Conservation (phyloP, 306 rosid species). For the Echinosophora koreensis region DNA sequence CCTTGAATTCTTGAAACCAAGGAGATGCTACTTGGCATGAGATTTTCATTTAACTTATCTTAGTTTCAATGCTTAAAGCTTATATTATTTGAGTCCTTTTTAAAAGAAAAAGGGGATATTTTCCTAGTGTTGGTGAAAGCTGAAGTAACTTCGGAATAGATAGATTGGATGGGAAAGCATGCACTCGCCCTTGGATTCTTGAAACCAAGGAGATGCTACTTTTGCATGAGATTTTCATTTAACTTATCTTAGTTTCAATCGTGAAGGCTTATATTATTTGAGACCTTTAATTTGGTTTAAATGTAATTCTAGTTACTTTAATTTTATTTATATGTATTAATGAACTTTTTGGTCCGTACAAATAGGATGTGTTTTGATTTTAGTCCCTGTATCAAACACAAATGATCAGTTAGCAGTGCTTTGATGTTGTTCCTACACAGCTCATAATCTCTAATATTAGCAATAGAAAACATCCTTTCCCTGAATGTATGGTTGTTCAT, state of each 20-base stretch:
- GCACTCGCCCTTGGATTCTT: slow-evolving; percentile 1
- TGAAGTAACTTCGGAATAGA: background rate
- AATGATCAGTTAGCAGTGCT: too few relatives aligned
- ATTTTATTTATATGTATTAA: background rate
- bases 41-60: slow-evolving; percentile 12
- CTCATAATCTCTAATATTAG: too few relatives aligned
- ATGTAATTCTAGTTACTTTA: slow-evolving; percentile 33
- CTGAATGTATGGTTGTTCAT: too few relatives aligned
- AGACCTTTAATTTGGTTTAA: slow-evolving; percentile 14
- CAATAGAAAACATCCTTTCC: too few relatives aligned
- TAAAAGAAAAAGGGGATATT: slow-evolving; percentile 3
- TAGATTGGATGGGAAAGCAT: background rate
- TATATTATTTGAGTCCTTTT: background rate
- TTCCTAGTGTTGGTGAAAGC: slow-evolving; percentile 14
- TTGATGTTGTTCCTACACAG: too few relatives aligned
- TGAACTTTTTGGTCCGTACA: too few relatives aligned
- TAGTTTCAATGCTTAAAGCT: background rate
- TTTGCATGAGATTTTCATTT: slow-evolving; percentile 23
- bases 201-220: slow-evolving; percentile 25
- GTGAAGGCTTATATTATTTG: background rate
- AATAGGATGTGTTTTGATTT: too few relatives aligned
- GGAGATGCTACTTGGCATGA: slow-evolving; percentile 15
- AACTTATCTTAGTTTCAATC: slow-evolving; percentile 4
- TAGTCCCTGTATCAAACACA: too few relatives aligned
- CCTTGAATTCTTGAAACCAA: slow-evolving; percentile 9